Base-by-base conservation (phyloP, 345 rosid genomes). In the Kandelia obovata region DNA sequence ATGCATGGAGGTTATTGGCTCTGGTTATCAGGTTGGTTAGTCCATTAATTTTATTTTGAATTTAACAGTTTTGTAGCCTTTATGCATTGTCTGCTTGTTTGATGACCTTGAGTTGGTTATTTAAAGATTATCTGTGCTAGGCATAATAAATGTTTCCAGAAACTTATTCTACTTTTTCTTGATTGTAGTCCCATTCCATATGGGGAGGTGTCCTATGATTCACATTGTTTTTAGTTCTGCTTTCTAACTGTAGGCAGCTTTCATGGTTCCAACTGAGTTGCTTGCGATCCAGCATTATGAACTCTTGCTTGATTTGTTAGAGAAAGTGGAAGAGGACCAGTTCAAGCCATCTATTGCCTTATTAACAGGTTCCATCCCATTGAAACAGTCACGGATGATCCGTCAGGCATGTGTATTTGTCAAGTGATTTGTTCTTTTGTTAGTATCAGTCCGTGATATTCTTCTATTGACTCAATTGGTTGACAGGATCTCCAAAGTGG, bases 201-300 rank as follows among this genome's bases (percentile, higher is more conserved):
- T 53, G 31, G 35, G 37, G 17, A 51, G 19, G 20, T 39, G 75
- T 23, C n/a, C 27, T 62, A 7, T 59, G 26, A 57, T 73, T 20
- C 46, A 35, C 31, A 34, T 62, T 56, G 35, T 71, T n/a, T 27
- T 60, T 72, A 23, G 59, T 5, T 53, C 47, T 21, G 23, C 20
- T 58, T 43, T 62, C 61, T 51, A 16, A 43, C 64, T 81, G 71
- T 81, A 92, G 99, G 98, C 96, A 73, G 98, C 99, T 78, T 87
- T 92, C 85, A 95, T 95, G 99, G 97, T 87, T 74, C 97, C 99
- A 51, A 92, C 99, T 30, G 99, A 95, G 83, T 84, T 95, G 85
- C 96, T 95, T 73, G 99, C 99, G 0, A 78, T 85, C 76, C 99
- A 92, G 69, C 99, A 95, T 79, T 86, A 92, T 71, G 96, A 95